phyloP scores from a whole-genome alignment of 371 early-diverging fungal species.

The Globomyces sp. region DNA sequence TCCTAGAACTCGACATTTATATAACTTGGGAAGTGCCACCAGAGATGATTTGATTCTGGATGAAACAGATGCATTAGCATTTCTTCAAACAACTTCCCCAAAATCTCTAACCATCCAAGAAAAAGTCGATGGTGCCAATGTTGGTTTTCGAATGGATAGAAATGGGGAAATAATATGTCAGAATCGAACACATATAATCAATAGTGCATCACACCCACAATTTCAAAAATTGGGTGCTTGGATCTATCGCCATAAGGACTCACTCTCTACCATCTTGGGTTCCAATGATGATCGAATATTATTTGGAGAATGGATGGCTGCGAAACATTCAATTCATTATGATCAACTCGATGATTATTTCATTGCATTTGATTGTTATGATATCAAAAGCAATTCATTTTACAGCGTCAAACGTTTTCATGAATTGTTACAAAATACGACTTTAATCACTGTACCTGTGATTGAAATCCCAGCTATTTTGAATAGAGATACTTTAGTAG shows the following conservation, averaged over 20 bases:
- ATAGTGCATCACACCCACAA: conserved; percentile 26
- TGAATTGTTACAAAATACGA: conserved; percentile 6
- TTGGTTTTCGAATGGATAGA: conserved; percentile 39
- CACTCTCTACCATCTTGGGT: conserved; percentile 14
- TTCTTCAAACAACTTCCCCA: conserved; percentile 14
- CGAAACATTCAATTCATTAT: conserved; percentile 52
- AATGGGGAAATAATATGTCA: conserved; percentile 18
- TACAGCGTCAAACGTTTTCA: conserved; percentile 20
- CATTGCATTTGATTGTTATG: conserved; percentile 51
- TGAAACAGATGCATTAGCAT: conserved; percentile 14
- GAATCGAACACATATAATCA: conserved; percentile 37
- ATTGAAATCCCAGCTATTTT: background rate
- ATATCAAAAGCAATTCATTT: conserved; percentile 22
- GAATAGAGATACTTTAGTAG: conserved; percentile 2
- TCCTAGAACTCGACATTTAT: conserved; percentile 49
- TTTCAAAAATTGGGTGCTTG: conserved; percentile 24
- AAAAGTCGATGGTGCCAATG: conserved; percentile 59
- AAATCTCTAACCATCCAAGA: conserved; percentile 48
- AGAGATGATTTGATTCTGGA: conserved; percentile 45
- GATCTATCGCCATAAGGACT: conserved; percentile 20
- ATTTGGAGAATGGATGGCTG: conserved; percentile 59
- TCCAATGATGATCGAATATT: conserved; percentile 30
- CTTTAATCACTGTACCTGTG: conserved; percentile 6
- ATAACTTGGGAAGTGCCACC: conserved; percentile 42
- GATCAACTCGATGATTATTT: conserved; percentile 45